A percentile compares a stretch with the other conserved stretches of the same genome.
Conservation (phyloP, 78 protist species). For the Capsaspora owczarzaki region DNA sequence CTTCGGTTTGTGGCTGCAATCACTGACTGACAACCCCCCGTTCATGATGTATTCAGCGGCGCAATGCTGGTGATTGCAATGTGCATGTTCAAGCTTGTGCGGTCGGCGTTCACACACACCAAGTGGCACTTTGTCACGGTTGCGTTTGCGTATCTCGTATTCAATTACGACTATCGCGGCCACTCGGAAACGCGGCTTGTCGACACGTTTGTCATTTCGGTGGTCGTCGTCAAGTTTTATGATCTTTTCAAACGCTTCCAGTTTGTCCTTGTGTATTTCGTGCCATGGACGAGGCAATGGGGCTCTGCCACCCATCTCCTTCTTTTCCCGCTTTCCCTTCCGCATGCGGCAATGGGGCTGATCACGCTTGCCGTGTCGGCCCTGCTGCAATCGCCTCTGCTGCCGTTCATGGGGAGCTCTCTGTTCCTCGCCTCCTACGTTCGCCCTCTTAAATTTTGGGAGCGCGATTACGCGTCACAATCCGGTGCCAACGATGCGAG, state of each 20-base stretch:
- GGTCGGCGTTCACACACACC: neutral
- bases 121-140: neutral
- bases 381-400: slow-evolving; percentile 5
- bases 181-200: neutral
- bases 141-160: neutral
- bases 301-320: neutral
- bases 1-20: too few species aligned
- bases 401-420: slow-evolving; percentile 12
- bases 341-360: neutral
- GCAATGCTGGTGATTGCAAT: neutral
- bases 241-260: neutral
- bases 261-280: neutral
- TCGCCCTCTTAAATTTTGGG: slow-evolving; percentile 24
- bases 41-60: too few species aligned
- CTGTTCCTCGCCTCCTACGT: slow-evolving; percentile 10
- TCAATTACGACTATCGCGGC: neutral
- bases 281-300: neutral
- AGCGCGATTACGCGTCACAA: neutral
- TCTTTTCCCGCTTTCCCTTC: neutral
- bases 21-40: too few species aligned
- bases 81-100: neutral
- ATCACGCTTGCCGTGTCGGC: neutral
- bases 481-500: neutral
- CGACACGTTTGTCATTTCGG: neutral
- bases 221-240: neutral